Conservation (phyloP, 2,329 filamentous ascomycete species). For the Penicillium rolfsii region DNA sequence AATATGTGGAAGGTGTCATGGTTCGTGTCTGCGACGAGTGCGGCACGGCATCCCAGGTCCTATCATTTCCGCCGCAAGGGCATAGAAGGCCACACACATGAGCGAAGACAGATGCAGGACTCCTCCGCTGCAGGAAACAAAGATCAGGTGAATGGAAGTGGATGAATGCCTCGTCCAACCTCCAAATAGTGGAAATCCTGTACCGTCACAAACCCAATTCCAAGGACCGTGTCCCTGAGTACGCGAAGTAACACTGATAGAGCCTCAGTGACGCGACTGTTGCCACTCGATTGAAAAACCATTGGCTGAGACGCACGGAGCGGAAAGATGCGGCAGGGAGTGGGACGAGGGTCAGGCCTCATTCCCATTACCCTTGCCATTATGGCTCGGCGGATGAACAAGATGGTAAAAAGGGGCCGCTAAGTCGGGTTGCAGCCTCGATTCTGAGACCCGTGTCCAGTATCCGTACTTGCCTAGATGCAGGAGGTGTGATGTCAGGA, state of each 20-base stretch:
- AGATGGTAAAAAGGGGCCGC: constrained; percentile 21
- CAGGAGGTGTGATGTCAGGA: constrained; percentile 18
- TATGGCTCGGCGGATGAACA: constrained; percentile 16
- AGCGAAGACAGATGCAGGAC: constrained; percentile 43
- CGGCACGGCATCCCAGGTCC: constrained; percentile 34
- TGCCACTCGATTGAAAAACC: constrained; percentile 34
- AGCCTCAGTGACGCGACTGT: constrained; percentile 37
- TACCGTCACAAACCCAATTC: constrained; percentile 29
- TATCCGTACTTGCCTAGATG: constrained; percentile 21
- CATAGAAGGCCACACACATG: constrained; percentile 42
- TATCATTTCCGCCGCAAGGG: constrained; percentile 37
- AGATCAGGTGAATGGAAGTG: constrained; percentile 48
- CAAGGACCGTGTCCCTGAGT: constrained; percentile 23
- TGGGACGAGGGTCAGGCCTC: constrained; percentile 24
- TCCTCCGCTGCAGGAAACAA: constrained; percentile 44
- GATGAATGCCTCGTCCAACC: constrained; percentile 26
- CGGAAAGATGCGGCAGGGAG: constrained; percentile 35
- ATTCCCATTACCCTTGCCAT: constrained; percentile 26
- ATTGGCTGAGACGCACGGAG: constrained; percentile 34
- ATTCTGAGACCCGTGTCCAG: constrained; percentile 23
- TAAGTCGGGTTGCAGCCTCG: constrained; percentile 30
- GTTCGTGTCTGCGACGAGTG: constrained; percentile 38
- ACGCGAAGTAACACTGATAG: constrained; percentile 37
- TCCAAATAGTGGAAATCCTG: constrained; percentile 21
- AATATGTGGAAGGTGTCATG: constrained; percentile 41